Base-by-base conservation (phyloP, 2,329 filamentous ascomycete species). In the Aureobasidium subglaciale region DNA sequence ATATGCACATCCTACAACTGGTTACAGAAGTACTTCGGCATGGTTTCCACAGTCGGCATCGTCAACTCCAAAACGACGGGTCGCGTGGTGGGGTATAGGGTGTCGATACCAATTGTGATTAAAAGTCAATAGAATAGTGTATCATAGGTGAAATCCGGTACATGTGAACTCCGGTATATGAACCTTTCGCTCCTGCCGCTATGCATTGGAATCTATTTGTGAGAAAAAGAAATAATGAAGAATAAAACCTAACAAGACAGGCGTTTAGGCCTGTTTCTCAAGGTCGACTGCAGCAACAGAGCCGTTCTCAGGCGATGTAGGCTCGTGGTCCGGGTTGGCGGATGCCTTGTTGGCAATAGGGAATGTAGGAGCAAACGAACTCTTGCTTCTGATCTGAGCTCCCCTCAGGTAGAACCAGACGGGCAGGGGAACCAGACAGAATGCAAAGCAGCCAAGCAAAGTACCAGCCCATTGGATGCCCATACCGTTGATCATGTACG, bases 401-500 rank as follows among this genome's bases (percentile, higher is more conserved):
- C 75, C 74, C 52, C 67, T 71, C 20, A 73, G 55, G 48, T 74
- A 76, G 60, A 76, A 76, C 5, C 71, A 49, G 15, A 76, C 58
- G 0, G 73, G 74, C 63, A 76, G 68, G 2, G 75, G 75, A 0
- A 75, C 70, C 6, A 74, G 63, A 0, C 71, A 50, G 1, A 70
- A 59, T 0, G 73, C 73, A 1, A 78, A 65, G 49, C 68, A 73
- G 1, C 75, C 75, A 1, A 78, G 66, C 11, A 77, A 58, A 3
- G 73, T 75, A 42, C 66, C 63, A 1, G 73, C 73, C 71, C 73
- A 78, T 54, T 78, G 63, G 7, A 79, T 72, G 7, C 77, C 77
- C 66, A 79, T 75, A 24, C 73, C 73, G 3, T 78, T 59, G 57
- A 78, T 79, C 77, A 79, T 79, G 56, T 78, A 74, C 0, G 73